Evolutionary conservation across 2,329 filamentous ascomycete genomes (phyloP), one percentile per base, ranked within the genome.

Genomic region (Fusarium decemcellulare): DNA sequence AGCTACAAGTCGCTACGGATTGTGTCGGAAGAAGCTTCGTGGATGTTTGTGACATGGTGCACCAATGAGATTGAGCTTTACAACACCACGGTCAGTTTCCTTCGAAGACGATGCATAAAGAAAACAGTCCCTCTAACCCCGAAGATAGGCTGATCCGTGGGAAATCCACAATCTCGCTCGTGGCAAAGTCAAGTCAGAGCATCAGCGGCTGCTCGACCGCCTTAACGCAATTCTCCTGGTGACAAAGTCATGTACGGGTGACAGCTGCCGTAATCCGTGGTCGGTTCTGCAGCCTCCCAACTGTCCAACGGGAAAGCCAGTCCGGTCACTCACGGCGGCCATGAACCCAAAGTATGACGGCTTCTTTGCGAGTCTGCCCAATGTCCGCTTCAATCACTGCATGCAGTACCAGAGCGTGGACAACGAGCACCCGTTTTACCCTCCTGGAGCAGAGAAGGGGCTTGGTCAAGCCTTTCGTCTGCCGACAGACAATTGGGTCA

Each of bases 141-240:
- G 5, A 23, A 23, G 4, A 23, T 23, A 23, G 23, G 23, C 32
- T 12, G 32, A 34, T 7, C 32, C 32, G 9, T 34, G 32, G 37
- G 60, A 63, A 42, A 23, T 58, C 42, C 34, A 23, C 15, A 63
- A 63, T 12, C 60, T 63, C 46, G 54, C 37, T 15, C 37, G 37
- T 48, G 2, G 57, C 47, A 16, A 56, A 55, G 11, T 43, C 64
- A 8, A 52, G 44, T 48, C 5, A 67, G 4, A 70, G 42, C 23
- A 61, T 81, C 23, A 72, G 11, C 47, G 60, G 6, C 60, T 81
- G 7, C 73, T 84, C 15, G 75, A 80, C 16, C 83, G 87, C 8
- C 81, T 91, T 0, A 88, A 90, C 64, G 81, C 87, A 3, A 80
- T 91, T 2, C 79, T 90, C 12, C 80, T 90, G 53, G 86, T 89